Base-by-base conservation (phyloP, 495 filamentous ascomycete genomes). In the Trypethelium eluteriae region DNA sequence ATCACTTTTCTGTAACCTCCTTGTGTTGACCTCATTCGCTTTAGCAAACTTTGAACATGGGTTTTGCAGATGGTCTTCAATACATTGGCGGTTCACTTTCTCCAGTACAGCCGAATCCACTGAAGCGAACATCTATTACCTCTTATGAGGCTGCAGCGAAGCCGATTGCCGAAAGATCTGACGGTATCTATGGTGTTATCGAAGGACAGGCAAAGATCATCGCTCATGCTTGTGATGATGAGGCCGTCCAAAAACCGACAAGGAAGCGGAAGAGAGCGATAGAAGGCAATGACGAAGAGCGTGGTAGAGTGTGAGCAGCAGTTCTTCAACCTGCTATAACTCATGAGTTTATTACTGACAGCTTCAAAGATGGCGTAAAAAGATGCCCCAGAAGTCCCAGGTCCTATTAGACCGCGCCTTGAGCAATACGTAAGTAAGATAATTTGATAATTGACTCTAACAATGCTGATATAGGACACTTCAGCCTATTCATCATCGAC, bases 401-500 rank as follows among this genome's bases (percentile, higher is more conserved):
- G 36, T 9, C 10, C 53, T 59, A 35, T 18, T 34, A 14, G 53
- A 59, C 5, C 18, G 53, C 5, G 53, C 53, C 18, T 36, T 59
- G 32, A 10, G 32, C 5, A 34, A 36, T 9, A 18, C 18, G 53
- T 59, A 35, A 59, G 25, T 59, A n/a, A 53, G 49, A 34, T 36
- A 3, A 5, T 9, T 59, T 10, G 3, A 7, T 7, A 10, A 18
- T 36, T 34, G 32, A 18, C 7, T 9, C n/a, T 59, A 36, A 4
- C 5, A 7, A 14, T 18, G 32, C 53, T 59, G 14, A 59, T 14
- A 34, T 59, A 2, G 3, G 10, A 9, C 11, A 9, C 49, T 59
- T 5, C 18, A 59, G 53, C 36, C 18, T 59, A 18, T 85, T 81
- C 66, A 79, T 88, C 4, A 75, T 87, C 5, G 75, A 78, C 46